Percentiles rank a stretch among this genome's conserved stretches.
Conservation (phyloP, 1,284 basidiomycete species). For the Thelephora terrestris region DNA sequence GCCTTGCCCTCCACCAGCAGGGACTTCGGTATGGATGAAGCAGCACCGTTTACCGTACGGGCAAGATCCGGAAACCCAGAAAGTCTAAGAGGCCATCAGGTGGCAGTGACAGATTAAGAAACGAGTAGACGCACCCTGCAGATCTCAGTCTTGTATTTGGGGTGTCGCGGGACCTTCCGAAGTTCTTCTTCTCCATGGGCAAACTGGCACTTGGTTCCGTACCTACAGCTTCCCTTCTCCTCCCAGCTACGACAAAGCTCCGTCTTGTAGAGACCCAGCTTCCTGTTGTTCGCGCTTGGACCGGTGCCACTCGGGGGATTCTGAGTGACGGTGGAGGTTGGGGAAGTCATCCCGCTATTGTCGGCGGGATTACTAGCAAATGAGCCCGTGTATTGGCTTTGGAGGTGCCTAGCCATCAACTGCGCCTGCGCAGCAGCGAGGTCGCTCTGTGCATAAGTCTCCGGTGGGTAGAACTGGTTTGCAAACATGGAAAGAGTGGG, state of each 20-base stretch:
- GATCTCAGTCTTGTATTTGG: constrained; percentile 91
- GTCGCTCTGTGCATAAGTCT: constrained; percentile 43
- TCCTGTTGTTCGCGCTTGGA: constrained; percentile 81
- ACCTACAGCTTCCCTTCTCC: constrained; percentile 83
- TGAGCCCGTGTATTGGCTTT: constrained; percentile 41
- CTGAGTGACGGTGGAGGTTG: constrained; percentile 15
- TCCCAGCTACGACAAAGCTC: constrained; percentile 90
- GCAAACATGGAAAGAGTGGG: constrained; percentile 49
- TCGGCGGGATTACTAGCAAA: constrained; percentile 34
- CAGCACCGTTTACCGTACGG: constrained; percentile 86
- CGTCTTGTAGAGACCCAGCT: constrained; percentile 85
- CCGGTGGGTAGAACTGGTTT: constrained; percentile 60
- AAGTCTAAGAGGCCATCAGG: constrained; percentile 43
- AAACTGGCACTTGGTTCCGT: constrained; percentile 82
- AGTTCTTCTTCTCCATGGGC: constrained; percentile 86
- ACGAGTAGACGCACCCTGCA: constrained; percentile 53
- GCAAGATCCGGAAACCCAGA: constrained; percentile 86
- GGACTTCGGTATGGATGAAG: constrained; percentile 82
- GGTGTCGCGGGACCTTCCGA: constrained; percentile 71
- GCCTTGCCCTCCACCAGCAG: constrained; percentile 44
- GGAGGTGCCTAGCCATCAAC: constrained; percentile 35
- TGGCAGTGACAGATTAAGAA: constrained; percentile 5
- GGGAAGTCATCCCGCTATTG: constrained; percentile 12
- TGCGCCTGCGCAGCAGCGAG: constrained; percentile 46
- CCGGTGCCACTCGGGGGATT: constrained; percentile 34